Evolutionary conservation across 2,329 filamentous ascomycete genomes (phyloP).

Genomic region (Aspergillus terreus): DNA sequence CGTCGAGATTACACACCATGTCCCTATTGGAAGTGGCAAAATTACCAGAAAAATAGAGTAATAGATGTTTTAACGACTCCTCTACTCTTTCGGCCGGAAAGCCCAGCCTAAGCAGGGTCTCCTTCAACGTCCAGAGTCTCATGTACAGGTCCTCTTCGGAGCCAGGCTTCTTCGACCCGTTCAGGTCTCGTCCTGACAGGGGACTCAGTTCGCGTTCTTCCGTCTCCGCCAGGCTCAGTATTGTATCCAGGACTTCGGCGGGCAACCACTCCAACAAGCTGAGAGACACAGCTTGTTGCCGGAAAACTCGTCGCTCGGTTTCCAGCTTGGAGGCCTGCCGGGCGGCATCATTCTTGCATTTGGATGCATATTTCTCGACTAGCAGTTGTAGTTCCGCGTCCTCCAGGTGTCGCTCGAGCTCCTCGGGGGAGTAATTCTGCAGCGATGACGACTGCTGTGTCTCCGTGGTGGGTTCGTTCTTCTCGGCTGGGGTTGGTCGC

Average conservation of each 20-base stretch:
- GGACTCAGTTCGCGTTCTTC: constrained; percentile 38
- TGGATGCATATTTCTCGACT: constrained; percentile 77
- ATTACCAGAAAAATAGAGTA: constrained; percentile 64
- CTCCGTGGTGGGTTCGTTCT: constrained; percentile 12
- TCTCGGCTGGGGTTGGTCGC: constrained; percentile 19
- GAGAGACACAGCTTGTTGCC: constrained; percentile 72
- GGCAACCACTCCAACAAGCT: constrained; percentile 75
- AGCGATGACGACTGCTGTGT: constrained; percentile 30
- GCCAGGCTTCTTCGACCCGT: constrained; percentile 37
- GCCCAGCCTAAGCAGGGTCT: constrained; percentile 64
- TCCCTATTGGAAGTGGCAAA: constrained; percentile 54
- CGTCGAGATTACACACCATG: constrained; percentile 78
- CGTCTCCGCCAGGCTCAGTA: constrained; percentile 60
- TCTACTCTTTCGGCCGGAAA: constrained; percentile 64
- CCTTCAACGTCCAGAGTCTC: constrained; percentile 79
- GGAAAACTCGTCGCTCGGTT: constrained; percentile 78
- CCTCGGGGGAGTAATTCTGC: constrained; percentile 69
- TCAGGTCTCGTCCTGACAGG: constrained; percentile 21
- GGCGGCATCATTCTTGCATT: constrained; percentile 72
- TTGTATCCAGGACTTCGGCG: constrained; percentile 70
- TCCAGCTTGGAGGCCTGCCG: constrained; percentile 75
- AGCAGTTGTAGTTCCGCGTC: constrained; percentile 84
- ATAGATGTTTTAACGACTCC: constrained; percentile 61
- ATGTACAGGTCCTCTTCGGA: constrained; percentile 75
- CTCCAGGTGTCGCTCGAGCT: constrained; percentile 85